Conservation (phyloP, 768 basidiomycete genomes). For the Mycena leptocephala region DNA sequence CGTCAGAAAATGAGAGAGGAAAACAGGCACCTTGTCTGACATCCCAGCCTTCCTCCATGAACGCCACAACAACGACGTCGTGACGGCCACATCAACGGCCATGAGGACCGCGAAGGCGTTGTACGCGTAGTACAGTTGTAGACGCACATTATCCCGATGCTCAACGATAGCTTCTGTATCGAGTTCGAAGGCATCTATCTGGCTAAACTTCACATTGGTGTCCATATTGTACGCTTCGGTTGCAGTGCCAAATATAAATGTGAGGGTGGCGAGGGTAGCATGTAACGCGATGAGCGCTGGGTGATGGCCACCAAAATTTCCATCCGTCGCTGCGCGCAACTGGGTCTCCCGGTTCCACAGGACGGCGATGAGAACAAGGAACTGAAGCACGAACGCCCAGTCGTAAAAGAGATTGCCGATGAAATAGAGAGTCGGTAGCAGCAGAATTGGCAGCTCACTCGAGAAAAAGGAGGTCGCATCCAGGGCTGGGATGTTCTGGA, state of each 20-base stretch:
- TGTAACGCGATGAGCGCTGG: slow-evolving; percentile 22
- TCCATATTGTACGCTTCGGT: slow-evolving; percentile 21
- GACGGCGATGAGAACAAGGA: slow-evolving; percentile 27
- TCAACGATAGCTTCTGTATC: not conserved
- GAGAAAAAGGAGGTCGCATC: not conserved
- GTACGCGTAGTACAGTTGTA: slow-evolving; percentile 13
- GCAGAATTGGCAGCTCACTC: not conserved
- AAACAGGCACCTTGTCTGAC: slow-evolving; percentile 19
- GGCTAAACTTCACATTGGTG: slow-evolving; percentile 13
- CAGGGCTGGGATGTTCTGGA: slow-evolving; percentile 26
- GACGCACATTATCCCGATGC: not conserved
- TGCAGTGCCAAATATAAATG: slow-evolving; percentile 30
- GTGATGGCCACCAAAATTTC: slow-evolving; percentile 28
- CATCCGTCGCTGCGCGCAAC: slow-evolving; percentile 24
- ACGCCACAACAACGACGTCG: slow-evolving; percentile 26
- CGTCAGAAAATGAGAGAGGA: not conserved
- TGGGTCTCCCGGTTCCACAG: slow-evolving; percentile 26
- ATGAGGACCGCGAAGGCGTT: slow-evolving; percentile 24
- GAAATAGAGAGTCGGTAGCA: slow-evolving; percentile 7
- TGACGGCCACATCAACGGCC: slow-evolving; percentile 25
- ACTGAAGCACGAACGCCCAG: slow-evolving; percentile 27
- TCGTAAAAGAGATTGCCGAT: slow-evolving; percentile 12
- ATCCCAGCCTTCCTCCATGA: slow-evolving; percentile 18
- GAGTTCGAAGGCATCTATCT: not conserved
- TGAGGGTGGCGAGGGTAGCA: slow-evolving; percentile 25